Percentiles rank a stretch among this genome's conserved stretches.
Conservation (phyloP, 2,329 filamentous ascomycete genomes). For the Fusarium humuli region DNA sequence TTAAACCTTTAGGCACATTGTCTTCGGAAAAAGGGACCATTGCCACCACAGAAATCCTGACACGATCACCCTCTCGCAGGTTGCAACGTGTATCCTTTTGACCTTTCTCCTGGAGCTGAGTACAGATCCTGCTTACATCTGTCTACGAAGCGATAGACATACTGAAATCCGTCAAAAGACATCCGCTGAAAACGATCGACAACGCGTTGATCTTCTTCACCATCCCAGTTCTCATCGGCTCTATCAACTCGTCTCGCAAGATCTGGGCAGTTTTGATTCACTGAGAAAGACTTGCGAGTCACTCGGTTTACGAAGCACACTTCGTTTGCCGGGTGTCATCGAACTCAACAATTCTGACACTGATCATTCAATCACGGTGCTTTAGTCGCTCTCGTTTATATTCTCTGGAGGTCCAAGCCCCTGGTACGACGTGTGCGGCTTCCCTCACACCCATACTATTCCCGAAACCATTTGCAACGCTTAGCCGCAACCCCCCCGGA, state of each 20-base stretch:
- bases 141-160: conserved; percentile 6
- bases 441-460: conserved; percentile 20
- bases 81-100: conserved; percentile 8
- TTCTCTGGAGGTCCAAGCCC: background rate
- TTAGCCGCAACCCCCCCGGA: conserved; percentile 17
- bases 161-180: background rate
- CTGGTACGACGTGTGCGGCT: conserved; percentile 5
- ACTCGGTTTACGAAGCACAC: background rate
- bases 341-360: conserved; percentile 6
- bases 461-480: conserved; percentile 10
- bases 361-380: conserved; percentile 1
- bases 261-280: background rate
- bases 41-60: conserved; percentile 17
- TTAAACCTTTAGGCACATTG: conserved; percentile 6
- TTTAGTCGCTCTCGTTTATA: conserved; percentile 13
- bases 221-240: background rate
- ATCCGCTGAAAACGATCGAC: conserved; percentile 1
- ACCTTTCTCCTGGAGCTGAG: conserved; percentile 10
- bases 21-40: conserved; percentile 5
- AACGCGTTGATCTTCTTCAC: conserved; percentile 1
- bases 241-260: conserved; percentile 5
- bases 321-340: background rate
- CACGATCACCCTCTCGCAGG: conserved; percentile 19
- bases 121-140: conserved; percentile 13
- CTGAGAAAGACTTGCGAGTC: conserved; percentile 7